Evolutionary conservation across 139 green algal species (phyloP).

Genomic region (Desmodesmus armatus): DNA sequence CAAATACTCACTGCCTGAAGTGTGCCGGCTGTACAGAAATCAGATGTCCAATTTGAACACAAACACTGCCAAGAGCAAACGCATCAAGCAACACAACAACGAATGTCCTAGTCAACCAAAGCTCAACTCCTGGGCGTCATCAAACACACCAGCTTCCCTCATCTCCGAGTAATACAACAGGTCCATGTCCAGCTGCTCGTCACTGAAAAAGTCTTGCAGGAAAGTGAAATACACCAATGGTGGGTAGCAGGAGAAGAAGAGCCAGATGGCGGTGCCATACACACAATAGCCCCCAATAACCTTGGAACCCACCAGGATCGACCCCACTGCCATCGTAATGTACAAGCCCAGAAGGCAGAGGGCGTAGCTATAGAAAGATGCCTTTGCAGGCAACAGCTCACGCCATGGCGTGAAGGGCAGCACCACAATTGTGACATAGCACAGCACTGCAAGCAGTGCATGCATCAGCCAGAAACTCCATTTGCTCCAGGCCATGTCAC

Average conservation of each 20-base stretch:
- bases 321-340: constrained; percentile 23
- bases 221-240: constrained; percentile 71
- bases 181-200: constrained; percentile 54
- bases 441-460: constrained; percentile 39
- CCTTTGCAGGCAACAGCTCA: constrained; percentile 65
- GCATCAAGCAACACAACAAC: too few species aligned
- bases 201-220: constrained; percentile 65
- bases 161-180: constrained; percentile 67
- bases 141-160: constrained; percentile 62
- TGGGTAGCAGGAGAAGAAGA: constrained; percentile 63
- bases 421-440: constrained; percentile 57
- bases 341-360: constrained; percentile 53
- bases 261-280: constrained; percentile 52
- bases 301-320: constrained; percentile 34
- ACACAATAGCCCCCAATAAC: constrained; percentile 64
- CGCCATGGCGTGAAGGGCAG: constrained; percentile 61
- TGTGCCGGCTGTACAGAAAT: too few species aligned
- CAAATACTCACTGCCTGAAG: too few species aligned
- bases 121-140: constrained; percentile 37
- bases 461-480: constrained; percentile 71
- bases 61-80: too few species aligned
- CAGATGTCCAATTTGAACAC: too few species aligned
- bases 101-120: too few species aligned
- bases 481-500: constrained; percentile 64
- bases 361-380: constrained; percentile 67